A percentile compares a stretch with the other conserved stretches of the same genome.
Evolutionary conservation across 2,329 filamentous ascomycete species (phyloP).

Genomic region (Phaeosphaeriaceae sp.): DNA sequence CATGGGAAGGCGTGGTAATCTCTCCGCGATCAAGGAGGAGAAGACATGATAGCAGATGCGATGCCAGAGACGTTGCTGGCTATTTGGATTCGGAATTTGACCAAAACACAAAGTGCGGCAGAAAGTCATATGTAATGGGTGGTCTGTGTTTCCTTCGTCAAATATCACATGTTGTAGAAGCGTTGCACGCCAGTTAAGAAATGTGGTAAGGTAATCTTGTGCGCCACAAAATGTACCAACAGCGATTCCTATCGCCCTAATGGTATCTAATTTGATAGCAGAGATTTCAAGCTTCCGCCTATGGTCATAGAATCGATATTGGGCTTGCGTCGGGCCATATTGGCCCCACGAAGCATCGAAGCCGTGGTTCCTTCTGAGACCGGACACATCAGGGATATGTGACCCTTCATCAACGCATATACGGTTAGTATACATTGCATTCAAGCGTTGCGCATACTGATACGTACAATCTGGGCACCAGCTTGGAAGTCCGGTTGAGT

Average conservation of each 20-base stretch:
- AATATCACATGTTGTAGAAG: constrained; percentile 21
- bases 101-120: constrained; percentile 39
- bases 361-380: constrained; percentile 14
- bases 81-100: constrained; percentile 17
- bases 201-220: constrained; percentile 47
- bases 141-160: constrained; percentile 1
- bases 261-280: constrained; percentile 37
- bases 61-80: constrained; percentile 5
- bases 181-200: constrained; percentile 44
- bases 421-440: background rate
- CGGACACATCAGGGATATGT: constrained; percentile 22
- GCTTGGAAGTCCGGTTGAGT: constrained; percentile 34
- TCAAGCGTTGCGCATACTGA: background rate
- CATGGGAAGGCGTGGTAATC: constrained; percentile 18
- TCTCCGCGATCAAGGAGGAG: constrained; percentile 16
- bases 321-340: constrained; percentile 7
- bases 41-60: constrained; percentile 24
- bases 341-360: constrained; percentile 28
- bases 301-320: constrained; percentile 30
- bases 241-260: constrained; percentile 33
- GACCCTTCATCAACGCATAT: constrained; percentile 27
- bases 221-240: constrained; percentile 35
- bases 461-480: constrained; percentile 47
- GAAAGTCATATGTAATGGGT: constrained; percentile 32
- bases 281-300: constrained; percentile 37